Evolutionary conservation across 2,329 filamentous ascomycete genomes (phyloP), one percentile per base, ranked within the genome.

Genomic region (Sclerotinia spermophila): DNA sequence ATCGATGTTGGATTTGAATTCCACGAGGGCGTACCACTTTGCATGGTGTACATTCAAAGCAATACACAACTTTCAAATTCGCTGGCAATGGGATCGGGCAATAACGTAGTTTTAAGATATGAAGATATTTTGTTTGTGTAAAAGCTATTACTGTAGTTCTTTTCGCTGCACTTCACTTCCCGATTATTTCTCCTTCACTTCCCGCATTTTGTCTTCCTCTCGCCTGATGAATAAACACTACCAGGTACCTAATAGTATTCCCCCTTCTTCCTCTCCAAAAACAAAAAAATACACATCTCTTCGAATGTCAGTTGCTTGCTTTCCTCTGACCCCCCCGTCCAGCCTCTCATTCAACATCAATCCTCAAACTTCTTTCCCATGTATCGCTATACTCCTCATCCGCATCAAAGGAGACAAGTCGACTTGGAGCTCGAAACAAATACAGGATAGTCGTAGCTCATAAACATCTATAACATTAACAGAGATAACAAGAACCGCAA

Each of bases 401-500:
- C 33, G 35, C 17, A 68, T 45, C 15, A 65, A 40, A 68, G 19
- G 38, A 48, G 42, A 61, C 33, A 3, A 48, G 11, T 53, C 30
- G n/a, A n/a, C n/a, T n/a, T n/a, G 62, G 48, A 48, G 66, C 21
- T 35, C 45, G 44, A 48, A 68, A 68, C 55, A 59, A 68, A 59
- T 58, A 68, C 53, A 58, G 27, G 7, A 61, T 58, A 61, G 33
- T 42, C 66, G 13, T 27, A 53, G 48, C 27, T 21, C 38, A 60
- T 60, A 58, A 44, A 68, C 40, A 68, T 68, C 66, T 58, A 58
- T 60, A 44, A 48, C 27, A 38, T 48, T 68, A 45, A 65, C 17
- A 51, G 33, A 30, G n/a, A 30, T 19, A 53, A 24, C 15, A 62
- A 6, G 38, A 62, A 53, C 15, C n/a, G 30, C 45, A 65, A 27